These are phyloP conservation scores for Phytopythium sindhum DNA, from an alignment of 352 stramenopile species.

Conservation along the genomic window DNA sequence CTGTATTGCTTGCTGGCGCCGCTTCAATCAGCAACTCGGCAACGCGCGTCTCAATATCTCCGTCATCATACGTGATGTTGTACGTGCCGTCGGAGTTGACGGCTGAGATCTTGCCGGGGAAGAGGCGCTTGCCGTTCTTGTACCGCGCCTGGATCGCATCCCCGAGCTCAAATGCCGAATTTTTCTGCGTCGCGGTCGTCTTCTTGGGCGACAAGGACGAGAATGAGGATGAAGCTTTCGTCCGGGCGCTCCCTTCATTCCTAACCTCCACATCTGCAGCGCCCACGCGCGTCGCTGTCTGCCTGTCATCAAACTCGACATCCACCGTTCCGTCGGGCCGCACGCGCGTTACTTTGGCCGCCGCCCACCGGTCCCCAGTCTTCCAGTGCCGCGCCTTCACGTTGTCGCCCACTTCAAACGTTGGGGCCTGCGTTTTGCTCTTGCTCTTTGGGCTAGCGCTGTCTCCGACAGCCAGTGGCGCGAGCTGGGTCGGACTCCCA, in stretches of 20 bases:
- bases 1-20: constrained; percentile 1
- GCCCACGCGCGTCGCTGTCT: constrained; percentile 34
- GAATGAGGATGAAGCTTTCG: not conserved
- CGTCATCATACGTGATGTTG: constrained; percentile 66
- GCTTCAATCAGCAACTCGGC: constrained; percentile 19
- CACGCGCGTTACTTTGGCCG: constrained; percentile 53
- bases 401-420: constrained; percentile 14
- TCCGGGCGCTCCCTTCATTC: not conserved
- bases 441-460: not conserved
- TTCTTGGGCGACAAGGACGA: constrained; percentile 19
- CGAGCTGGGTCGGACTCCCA: constrained; percentile 9
- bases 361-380: constrained; percentile 54
- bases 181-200: not conserved
- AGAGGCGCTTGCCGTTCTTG: constrained; percentile 35
- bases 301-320: constrained; percentile 57
- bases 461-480: constrained; percentile 12
- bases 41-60: constrained; percentile 37
- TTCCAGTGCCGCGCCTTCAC: constrained; percentile 53
- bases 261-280: constrained; percentile 14
- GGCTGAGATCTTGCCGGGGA: constrained; percentile 35
- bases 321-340: constrained; percentile 60
- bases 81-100: constrained; percentile 57
- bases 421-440: not conserved
- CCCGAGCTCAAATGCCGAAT: constrained; percentile 17
- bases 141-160: constrained; percentile 40